Percentiles rank a stretch among this genome's conserved stretches.
Evolutionary conservation across 2,329 filamentous ascomycete genomes (phyloP).

Genomic region (Ophiocordyceps unilateralis): DNA sequence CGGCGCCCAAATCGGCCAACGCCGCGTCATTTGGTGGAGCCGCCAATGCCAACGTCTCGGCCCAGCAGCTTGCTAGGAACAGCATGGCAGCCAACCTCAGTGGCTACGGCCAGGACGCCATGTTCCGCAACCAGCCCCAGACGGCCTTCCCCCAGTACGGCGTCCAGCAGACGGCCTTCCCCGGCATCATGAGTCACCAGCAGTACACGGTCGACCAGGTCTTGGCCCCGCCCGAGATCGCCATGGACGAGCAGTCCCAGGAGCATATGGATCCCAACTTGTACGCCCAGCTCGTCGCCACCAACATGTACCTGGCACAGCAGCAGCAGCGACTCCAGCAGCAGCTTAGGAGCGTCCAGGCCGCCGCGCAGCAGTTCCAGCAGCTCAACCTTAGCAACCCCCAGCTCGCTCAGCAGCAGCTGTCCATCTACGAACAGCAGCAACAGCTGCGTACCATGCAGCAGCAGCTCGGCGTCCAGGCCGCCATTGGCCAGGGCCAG

Average conservation of each 20-base stretch:
- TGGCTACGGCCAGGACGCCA: constrained; percentile 22
- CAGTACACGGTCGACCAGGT: constrained; percentile 76
- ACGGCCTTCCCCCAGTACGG: constrained; percentile 36
- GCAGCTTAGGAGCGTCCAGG: constrained; percentile 71
- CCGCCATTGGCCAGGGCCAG: constrained; percentile 39
- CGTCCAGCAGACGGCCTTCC: constrained; percentile 14
- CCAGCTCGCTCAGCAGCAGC: constrained; percentile 28
- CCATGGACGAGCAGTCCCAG: constrained; percentile 51
- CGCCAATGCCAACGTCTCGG: constrained; percentile 36
- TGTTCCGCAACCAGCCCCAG: constrained; percentile 32
- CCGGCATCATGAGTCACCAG: constrained; percentile 17
- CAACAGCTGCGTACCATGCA: constrained; percentile 23
- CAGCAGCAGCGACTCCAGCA: constrained; percentile 93
- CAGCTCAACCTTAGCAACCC: constrained; percentile 49
- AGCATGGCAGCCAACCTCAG: constrained; percentile 27
- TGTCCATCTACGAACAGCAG: constrained; percentile 28
- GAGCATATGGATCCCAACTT: constrained; percentile 69
- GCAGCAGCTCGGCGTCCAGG: constrained; percentile 20
- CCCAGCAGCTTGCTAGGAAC: constrained; percentile 26
- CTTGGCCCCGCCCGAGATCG: constrained; percentile 64
- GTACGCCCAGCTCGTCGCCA: constrained; percentile 78
- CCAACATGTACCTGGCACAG: constrained; percentile 81
- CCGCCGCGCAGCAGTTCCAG: constrained; percentile 68
- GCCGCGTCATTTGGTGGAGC: constrained; percentile 50
- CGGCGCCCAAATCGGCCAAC: constrained; percentile 74